phyloP scores from a whole-genome alignment of 345 rosid genomes.

The rapeseed (Brassica napus) region Da-Ae NC_063435.1:29410001-29410500 shows the following conservation, averaged over 20 bases:
- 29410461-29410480: too few species aligned
- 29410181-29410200: neutral
- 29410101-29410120: constrained; percentile 18
- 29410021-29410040: constrained; percentile 1
- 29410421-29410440: constrained; percentile 70
- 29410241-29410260: too few species aligned
- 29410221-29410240: constrained; percentile 26
- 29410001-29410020: constrained; percentile 29
- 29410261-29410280: too few species aligned
- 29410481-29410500: too few species aligned
- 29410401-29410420: too few species aligned
- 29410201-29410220: constrained; percentile 2
- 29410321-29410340: too few species aligned
- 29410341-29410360: too few species aligned
- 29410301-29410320: too few species aligned
- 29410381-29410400: too few species aligned
- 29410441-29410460: too few species aligned
- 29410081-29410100: neutral
- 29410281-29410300: too few species aligned
- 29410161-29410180: neutral
- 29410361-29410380: too few species aligned
- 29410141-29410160: constrained; percentile 29
- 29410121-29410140: constrained; percentile 7
- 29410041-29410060: constrained; percentile 33
- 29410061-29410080: constrained; percentile 9